Evolutionary conservation across 768 basidiomycete genomes (phyloP), one percentile per base, ranked within the genome.

Genomic region (Lentinula sp.): DNA sequence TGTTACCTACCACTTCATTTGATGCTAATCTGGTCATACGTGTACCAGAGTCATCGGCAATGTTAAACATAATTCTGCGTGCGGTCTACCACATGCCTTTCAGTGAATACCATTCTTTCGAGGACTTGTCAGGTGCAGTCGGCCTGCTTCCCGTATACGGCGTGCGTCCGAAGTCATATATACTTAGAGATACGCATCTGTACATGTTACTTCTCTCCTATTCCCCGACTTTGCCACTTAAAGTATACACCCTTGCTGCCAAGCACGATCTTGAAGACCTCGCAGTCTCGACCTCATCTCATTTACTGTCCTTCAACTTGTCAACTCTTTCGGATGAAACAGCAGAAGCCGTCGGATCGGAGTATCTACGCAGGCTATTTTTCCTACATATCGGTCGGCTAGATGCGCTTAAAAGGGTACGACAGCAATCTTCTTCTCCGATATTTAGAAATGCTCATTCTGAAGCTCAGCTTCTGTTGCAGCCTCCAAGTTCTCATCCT

Each of bases 351-450:
- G 92, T 93, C 54, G 90, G 91, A 5, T 80, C 91, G 2, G 72
- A 84, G 21, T 93, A 93, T 67, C 75, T 93, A 63, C 91, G 90
- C 66, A 84, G 88, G 35, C 78, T 93, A 28, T 91, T 93, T 71
- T 92, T 90, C 70, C 75, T 93, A 28, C 92, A 93, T 67, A 87
- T 91, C 66, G 91, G 91, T 10, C 87, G 91, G 31, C 77, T 84
- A 3, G 91, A 93, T 62, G 91, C 91, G 9, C 78, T 93, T 32
- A 93, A 93, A 69, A 83, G 89, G 37, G 81, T 42, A 46, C 31
- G 28, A 3, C 28, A 28, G 53, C 55, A 8, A 21, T 10, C 15
- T 5, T 16, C 54, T 15, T 3, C n/a, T 11, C 28, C 28, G 28
- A 6, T 2, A 18, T 8, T 39, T 15, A 13, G 35, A 3, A 42